These are phyloP conservation scores for Tylopilus sp. DNA, from an alignment of 1,284 basidiomycete genomes.

Conservation along the genomic window DNA sequence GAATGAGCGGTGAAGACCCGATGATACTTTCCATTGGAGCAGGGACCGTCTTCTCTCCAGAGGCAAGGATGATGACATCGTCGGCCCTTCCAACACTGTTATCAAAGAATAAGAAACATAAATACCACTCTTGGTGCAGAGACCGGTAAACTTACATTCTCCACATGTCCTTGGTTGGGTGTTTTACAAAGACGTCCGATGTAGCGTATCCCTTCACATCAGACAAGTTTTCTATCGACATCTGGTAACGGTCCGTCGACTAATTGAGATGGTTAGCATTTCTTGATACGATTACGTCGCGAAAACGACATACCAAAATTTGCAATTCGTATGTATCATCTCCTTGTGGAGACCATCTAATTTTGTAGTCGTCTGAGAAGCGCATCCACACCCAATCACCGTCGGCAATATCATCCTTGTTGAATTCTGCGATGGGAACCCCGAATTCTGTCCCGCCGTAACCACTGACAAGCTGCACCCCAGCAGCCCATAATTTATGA, in stretches of 20 bases:
- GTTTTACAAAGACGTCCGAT: conserved; percentile 27
- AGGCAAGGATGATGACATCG: too few species aligned
- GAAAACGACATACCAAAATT: background rate
- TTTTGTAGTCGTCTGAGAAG: conserved; percentile 9
- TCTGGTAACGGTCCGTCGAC: background rate
- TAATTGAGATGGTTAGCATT: too few species aligned
- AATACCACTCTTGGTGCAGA: too few species aligned
- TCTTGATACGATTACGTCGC: background rate
- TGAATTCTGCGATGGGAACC: background rate
- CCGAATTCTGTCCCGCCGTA: conserved; percentile 28
- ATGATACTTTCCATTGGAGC: conserved; percentile 24
- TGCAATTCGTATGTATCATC: conserved; percentile 28
- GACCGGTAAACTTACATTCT: too few species aligned
- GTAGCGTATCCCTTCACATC: conserved; percentile 32
- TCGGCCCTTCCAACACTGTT: conserved; percentile 29
- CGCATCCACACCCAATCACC: conserved; percentile 33
- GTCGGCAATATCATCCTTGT: conserved; percentile 5
- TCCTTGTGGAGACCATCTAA: conserved; percentile 28
- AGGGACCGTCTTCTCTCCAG: conserved; percentile 28
- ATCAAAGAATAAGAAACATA: too few species aligned
- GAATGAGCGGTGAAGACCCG: conserved; percentile 4
- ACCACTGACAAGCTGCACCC: conserved; percentile 18
- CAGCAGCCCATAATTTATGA: conserved; percentile 19
- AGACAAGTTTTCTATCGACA: conserved; percentile 31
- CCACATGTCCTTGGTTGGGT: conserved; percentile 30